Base-by-base conservation (phyloP, 306 rosid genomes). In the Betula pendula region DNA sequence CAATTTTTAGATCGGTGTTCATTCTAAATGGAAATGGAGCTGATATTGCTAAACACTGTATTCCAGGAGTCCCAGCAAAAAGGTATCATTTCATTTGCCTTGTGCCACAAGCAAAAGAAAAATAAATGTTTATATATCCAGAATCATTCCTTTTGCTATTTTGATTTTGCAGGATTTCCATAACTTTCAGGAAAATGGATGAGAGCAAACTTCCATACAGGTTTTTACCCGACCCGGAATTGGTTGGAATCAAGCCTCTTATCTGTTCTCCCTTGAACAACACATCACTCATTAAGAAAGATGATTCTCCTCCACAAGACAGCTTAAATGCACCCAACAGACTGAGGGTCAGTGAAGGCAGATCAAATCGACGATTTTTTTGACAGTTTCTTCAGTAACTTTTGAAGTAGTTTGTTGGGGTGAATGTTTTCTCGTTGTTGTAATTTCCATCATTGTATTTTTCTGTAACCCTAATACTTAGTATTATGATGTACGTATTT, bases 121-220 rank as follows among this genome's bases (percentile, higher is more conserved):
- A 22, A 49, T 38, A 42, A 13, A 31, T 79, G 47, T 40, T 70
- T 24, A 40, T 10, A 45, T 24, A 4, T 68, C 9, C 1, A 2
- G 20, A 16, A 3, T 75, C n/a, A 24, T 71, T 7, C 29, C 16
- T 65, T 63, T 76, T 24, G 48, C 31, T 22, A 42, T 25, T 49
- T 55, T 56, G 10, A 10, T 49, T 77, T 53, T 75, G 56, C 87
- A 91, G 93, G 84, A 91, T 89, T 69, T 91, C 88, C 15, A 89
- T 91, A 65, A 84, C 96, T 13, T 87, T 89, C 68, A 84, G 96
- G 55, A 91, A 85, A 87, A 86, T 86, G 88, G 87, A 86, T 17
- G 75, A 80, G 0, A 77, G 51, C 38, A 91, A 89, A 78, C 25
- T 81, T 25, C 93, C 93, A 16, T 71, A 73, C 72, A 76, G 35